Evolutionary conservation across 2,329 filamentous ascomycete species (phyloP).

Genomic region (Amauroascus niger): DNA sequence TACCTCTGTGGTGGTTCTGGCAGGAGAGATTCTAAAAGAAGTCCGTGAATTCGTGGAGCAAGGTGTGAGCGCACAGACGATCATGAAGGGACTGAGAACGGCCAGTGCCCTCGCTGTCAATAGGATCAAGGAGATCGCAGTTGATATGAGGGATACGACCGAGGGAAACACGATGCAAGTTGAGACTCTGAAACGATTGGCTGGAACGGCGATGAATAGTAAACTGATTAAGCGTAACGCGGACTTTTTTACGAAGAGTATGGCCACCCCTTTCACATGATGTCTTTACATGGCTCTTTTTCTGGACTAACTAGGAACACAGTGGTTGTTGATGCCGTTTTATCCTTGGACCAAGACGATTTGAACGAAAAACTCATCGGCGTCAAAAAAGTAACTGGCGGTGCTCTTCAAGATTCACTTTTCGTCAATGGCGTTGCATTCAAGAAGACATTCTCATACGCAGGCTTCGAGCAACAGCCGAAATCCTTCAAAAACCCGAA

Average conservation of each 20-base stretch:
- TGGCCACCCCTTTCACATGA: slow-evolving; percentile 28
- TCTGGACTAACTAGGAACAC: slow-evolving; percentile 14
- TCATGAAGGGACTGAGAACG: slow-evolving; percentile 89
- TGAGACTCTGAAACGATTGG: slow-evolving; percentile 81
- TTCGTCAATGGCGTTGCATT: slow-evolving; percentile 98
- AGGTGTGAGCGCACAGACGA: slow-evolving; percentile 92
- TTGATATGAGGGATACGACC: slow-evolving; percentile 56
- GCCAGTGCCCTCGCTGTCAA: slow-evolving; percentile 87
- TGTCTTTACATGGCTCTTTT: background rate
- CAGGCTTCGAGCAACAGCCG: slow-evolving; percentile 97
- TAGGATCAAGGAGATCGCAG: slow-evolving; percentile 96
- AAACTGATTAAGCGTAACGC: slow-evolving; percentile 98
- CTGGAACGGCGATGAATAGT: slow-evolving; percentile 96
- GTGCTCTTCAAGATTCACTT: slow-evolving; percentile 87
- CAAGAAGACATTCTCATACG: slow-evolving; percentile 99
- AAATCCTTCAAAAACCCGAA: slow-evolving; percentile 91
- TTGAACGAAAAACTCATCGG: slow-evolving; percentile 97
- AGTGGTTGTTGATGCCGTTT: slow-evolving; percentile 97
- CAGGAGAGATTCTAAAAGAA: slow-evolving; percentile 97
- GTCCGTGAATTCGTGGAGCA: slow-evolving; percentile 93
- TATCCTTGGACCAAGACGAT: slow-evolving; percentile 91
- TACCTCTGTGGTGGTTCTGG: slow-evolving; percentile 91
- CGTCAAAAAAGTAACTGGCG: slow-evolving; percentile 95
- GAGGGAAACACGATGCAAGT: slow-evolving; percentile 79
- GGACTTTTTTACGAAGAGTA: slow-evolving; percentile 94